phyloP scores from a whole-genome alignment of 208 protist species.

The Crithidia fasciculata region DNA sequence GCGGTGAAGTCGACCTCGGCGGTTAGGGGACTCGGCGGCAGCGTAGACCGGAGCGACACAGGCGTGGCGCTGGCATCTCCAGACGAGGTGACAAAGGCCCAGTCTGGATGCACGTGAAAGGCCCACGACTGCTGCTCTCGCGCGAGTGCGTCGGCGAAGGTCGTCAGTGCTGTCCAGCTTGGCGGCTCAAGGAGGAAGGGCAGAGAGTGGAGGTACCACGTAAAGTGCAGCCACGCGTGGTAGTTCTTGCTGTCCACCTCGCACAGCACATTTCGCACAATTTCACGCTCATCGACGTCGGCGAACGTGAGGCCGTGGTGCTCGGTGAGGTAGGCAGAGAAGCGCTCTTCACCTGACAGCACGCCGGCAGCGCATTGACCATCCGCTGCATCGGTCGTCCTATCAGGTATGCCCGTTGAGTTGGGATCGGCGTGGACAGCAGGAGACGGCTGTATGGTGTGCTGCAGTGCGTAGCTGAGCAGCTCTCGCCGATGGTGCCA shows the following conservation, averaged over 20 bases:
- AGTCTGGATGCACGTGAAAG: slow-evolving; percentile 24
- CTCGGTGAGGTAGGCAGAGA: slow-evolving; percentile 37
- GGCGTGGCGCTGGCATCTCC: not conserved
- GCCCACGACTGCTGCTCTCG: not conserved
- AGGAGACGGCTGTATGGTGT: slow-evolving; percentile 8
- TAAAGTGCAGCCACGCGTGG: slow-evolving; percentile 82
- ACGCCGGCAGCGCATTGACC: not conserved
- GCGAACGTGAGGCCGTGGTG: slow-evolving; percentile 45
- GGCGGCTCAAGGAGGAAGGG: slow-evolving; percentile 64
- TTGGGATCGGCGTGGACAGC: not conserved
- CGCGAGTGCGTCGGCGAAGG: not conserved
- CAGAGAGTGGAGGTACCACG: slow-evolving; percentile 72
- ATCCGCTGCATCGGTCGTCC: no score
- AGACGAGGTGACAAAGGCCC: slow-evolving; percentile 9
- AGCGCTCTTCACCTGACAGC: slow-evolving; percentile 8
- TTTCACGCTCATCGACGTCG: slow-evolving; percentile 70
- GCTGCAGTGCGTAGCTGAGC: slow-evolving; percentile 46
- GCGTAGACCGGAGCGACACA: slow-evolving; percentile 1
- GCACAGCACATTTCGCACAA: slow-evolving; percentile 43
- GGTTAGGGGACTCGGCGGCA: slow-evolving; percentile 50
- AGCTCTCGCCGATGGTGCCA: slow-evolving; percentile 83
- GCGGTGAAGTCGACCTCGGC: slow-evolving; percentile 66
- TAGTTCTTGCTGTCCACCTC: slow-evolving; percentile 80
- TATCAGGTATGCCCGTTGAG: not conserved
- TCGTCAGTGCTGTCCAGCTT: slow-evolving; percentile 7